phyloP scores from a whole-genome alignment of 768 basidiomycete genomes.

The Naganishia randhawae region DNA sequence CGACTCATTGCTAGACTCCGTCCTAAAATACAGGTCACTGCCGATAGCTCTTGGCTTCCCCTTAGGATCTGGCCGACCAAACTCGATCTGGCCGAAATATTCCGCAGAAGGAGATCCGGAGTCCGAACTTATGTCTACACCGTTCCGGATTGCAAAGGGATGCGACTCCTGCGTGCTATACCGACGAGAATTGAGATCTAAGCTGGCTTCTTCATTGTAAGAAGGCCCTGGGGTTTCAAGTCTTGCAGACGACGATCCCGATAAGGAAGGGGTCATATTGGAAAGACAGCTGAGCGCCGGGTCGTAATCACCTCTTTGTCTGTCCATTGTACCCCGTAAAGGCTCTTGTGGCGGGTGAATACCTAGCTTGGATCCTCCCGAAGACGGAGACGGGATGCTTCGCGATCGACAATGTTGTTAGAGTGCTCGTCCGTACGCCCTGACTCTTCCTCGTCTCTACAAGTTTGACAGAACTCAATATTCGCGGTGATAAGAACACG shows the following conservation, averaged over 20 bases:
- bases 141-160: neutral
- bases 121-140: neutral
- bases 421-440: neutral
- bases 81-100: neutral
- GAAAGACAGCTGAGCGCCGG: neutral
- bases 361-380: neutral
- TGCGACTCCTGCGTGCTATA: neutral
- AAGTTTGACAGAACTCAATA: neutral
- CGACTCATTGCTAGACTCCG: neutral
- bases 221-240: neutral
- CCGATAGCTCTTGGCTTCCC: neutral
- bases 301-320: neutral
- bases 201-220: neutral
- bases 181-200: neutral
- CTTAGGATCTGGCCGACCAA: neutral
- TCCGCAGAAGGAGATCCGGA: neutral
- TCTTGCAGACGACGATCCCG: neutral
- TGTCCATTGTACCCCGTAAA: neutral
- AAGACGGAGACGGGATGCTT: neutral
- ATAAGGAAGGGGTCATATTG: neutral
- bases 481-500: neutral
- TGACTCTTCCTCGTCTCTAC: too few species aligned
- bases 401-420: too few species aligned
- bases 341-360: neutral
- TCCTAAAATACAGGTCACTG: neutral